A percentile compares a stretch with the other conserved stretches of the same genome.
Conservation (phyloP, 352 stramenopile species). For the Phytophthora sansomeana region DNA sequence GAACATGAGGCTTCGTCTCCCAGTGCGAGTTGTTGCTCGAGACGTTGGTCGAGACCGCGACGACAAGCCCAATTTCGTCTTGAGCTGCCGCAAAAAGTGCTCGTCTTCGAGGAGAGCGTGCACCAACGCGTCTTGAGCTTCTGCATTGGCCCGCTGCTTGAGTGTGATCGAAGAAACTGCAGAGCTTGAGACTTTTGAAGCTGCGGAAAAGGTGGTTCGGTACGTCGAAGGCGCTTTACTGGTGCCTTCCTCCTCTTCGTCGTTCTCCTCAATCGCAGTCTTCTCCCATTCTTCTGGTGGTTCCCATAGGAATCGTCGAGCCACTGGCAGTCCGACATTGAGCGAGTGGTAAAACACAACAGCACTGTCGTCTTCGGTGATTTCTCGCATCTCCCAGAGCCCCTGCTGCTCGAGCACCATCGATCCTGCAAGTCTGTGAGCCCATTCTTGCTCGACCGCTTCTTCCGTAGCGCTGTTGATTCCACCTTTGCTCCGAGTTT, state of each 20-base stretch:
- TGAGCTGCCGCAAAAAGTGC: slow-evolving; percentile 64
- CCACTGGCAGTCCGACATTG: slow-evolving; percentile 53
- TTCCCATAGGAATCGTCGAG: slow-evolving; percentile 59
- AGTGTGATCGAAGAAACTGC: slow-evolving; percentile 15
- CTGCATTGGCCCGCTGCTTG: slow-evolving; percentile 38
- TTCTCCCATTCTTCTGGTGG: slow-evolving; percentile 47
- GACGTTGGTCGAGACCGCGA: slow-evolving; percentile 29
- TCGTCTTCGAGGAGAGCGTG: slow-evolving; percentile 61
- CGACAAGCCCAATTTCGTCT: slow-evolving; percentile 65
- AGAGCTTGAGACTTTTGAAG: slow-evolving; percentile 16
- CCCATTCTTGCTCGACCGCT: slow-evolving; percentile 53
- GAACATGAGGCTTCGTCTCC: slow-evolving; percentile 17
- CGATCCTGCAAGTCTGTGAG: slow-evolving; percentile 51
- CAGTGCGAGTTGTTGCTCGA: slow-evolving; percentile 19
- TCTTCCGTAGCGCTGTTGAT: slow-evolving; percentile 19
- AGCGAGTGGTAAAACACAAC: slow-evolving; percentile 78
- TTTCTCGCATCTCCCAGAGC: slow-evolving; percentile 69
- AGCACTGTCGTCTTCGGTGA: slow-evolving; percentile 50
- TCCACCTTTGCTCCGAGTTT: slow-evolving; percentile 34
- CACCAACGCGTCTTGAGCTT: slow-evolving; percentile 42
- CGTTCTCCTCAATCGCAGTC: slow-evolving; percentile 14
- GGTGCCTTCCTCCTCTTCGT: slow-evolving; percentile 23
- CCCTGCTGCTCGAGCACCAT: slow-evolving; percentile 54
- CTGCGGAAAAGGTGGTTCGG: slow-evolving; percentile 20
- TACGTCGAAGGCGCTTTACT: slow-evolving; percentile 11